Evolutionary conservation across 2,329 filamentous ascomycete genomes (phyloP), one percentile per base, ranked within the genome.

Genomic region (Xylaria digitata): DNA sequence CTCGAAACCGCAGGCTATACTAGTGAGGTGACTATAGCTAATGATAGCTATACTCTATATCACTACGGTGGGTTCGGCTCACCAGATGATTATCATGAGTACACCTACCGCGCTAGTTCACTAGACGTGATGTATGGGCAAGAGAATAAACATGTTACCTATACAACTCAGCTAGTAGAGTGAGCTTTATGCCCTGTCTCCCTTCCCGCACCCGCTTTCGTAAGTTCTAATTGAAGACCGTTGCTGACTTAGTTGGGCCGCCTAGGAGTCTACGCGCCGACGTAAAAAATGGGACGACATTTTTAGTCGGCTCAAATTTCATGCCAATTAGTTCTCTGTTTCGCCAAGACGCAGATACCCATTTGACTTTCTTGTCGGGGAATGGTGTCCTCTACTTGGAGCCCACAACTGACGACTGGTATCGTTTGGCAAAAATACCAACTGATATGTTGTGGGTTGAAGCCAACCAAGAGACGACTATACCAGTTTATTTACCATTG

Each of bases 351-450:
- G 60, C 48, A 7, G 60, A 63, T 73, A 9, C 65, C 71, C 17
- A 58, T 72, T 5, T 9, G 67, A 3, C n/a, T 57, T 2, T 76
- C 71, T 1, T 74, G 63, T 57, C 37, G 4, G 60, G 60, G 32
- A 63, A 63, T 30, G 60, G 60, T 0, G 60, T 63, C 1, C 1
- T 42, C 6, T 63, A 63, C 1, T 46, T 71, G 1, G 69, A 74
- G 19, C 65, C 67, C 0, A 34, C 49, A 15, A 17, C n/a, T n/a
- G 60, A 63, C 43, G 13, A 30, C 1, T 63, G 60, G 42, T 72
- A 11, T 52, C 68, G 3, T 13, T 9, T 13, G 34, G 6, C 34
- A 11, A 9, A 8, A 13, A 37, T 6, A 1, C 34, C 34, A 2
- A 37, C 34, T 8, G 34, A 9, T 37, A 37, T 37, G 2, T 37